Evolutionary conservation across 1,139 yeast species (phyloP).

Genomic region (Magnusiomyces suaveolens): DNA sequence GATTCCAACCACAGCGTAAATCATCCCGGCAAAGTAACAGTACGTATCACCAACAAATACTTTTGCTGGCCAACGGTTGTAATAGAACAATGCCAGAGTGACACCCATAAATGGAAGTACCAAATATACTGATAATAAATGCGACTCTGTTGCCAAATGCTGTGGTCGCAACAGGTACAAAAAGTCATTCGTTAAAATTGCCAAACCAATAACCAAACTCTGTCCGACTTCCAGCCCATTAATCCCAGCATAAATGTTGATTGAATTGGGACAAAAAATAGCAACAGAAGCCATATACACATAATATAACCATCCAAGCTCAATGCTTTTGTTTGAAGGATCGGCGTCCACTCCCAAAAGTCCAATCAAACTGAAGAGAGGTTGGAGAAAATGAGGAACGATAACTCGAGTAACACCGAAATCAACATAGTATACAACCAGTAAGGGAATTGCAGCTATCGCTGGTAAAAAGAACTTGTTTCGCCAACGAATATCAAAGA

Average conservation of each 20-base stretch:
- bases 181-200: slow-evolving; percentile 65
- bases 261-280: slow-evolving; percentile 93
- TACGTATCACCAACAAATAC: slow-evolving; percentile 98
- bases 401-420: slow-evolving; percentile 88
- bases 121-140: slow-evolving; percentile 68
- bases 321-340: slow-evolving; percentile 40
- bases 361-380: slow-evolving; percentile 23
- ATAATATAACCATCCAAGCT: slow-evolving; percentile 73
- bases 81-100: slow-evolving; percentile 61
- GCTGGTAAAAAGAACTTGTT: slow-evolving; percentile 95
- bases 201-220: slow-evolving; percentile 62
- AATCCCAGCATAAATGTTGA: slow-evolving; percentile 89
- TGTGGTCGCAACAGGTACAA: slow-evolving; percentile 50
- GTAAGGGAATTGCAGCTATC: slow-evolving; percentile 81
- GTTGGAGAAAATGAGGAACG: slow-evolving; percentile 60
- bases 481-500: slow-evolving; percentile 94
- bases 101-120: slow-evolving; percentile 84
- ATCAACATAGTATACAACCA: slow-evolving; percentile 86
- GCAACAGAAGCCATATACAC: slow-evolving; percentile 84
- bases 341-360: background rate
- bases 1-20: slow-evolving; percentile 92
- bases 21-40: slow-evolving; percentile 98
- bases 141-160: slow-evolving; percentile 70
- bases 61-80: slow-evolving; percentile 82
- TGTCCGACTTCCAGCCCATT: slow-evolving; percentile 97